Evolutionary conservation across 1,284 basidiomycete genomes (phyloP).

Genomic region (Anthracocystis setariae): DNA sequence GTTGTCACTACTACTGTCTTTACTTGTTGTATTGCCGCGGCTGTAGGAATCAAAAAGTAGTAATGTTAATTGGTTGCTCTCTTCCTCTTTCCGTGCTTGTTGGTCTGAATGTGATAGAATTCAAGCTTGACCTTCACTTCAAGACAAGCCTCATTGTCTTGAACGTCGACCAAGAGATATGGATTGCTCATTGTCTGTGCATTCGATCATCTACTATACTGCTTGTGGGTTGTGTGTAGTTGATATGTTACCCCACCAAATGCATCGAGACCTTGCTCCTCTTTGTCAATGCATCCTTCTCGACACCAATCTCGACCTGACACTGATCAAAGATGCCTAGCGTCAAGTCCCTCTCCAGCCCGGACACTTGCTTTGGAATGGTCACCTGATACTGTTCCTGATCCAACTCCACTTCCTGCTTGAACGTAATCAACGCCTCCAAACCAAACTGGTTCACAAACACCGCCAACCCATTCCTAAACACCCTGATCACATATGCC

Average conservation of each 20-base stretch:
- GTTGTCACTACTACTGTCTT: no score
- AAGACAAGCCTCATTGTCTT: no score
- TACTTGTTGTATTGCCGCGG: no score
- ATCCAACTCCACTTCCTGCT: conserved; percentile 86
- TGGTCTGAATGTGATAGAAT: no score
- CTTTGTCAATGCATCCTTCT: conserved; percentile 94
- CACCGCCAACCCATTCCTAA: conserved; percentile 93
- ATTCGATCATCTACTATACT: no score
- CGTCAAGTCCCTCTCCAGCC: conserved; percentile 46
- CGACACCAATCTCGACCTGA: conserved; percentile 85
- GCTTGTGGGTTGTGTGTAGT: no score
- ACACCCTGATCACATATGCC: conserved; percentile 93
- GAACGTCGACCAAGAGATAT: no score
- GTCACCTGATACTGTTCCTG: conserved; percentile 88
- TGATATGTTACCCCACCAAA: conserved; percentile 72
- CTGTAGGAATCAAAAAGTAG: no score
- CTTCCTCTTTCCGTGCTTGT: no score
- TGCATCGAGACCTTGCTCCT: conserved; percentile 90
- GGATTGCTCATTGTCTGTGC: no score
- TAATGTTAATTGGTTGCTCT: no score
- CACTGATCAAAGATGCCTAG: conserved; percentile 86
- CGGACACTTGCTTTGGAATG: conserved; percentile 71
- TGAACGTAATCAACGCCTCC: conserved; percentile 93
- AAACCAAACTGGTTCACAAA: conserved; percentile 94
- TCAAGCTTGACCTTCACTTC: no score